Percentiles rank a stretch among this genome's conserved stretches.
Evolutionary conservation across 768 basidiomycete species (phyloP).

Genomic region (Russula virescens): DNA sequence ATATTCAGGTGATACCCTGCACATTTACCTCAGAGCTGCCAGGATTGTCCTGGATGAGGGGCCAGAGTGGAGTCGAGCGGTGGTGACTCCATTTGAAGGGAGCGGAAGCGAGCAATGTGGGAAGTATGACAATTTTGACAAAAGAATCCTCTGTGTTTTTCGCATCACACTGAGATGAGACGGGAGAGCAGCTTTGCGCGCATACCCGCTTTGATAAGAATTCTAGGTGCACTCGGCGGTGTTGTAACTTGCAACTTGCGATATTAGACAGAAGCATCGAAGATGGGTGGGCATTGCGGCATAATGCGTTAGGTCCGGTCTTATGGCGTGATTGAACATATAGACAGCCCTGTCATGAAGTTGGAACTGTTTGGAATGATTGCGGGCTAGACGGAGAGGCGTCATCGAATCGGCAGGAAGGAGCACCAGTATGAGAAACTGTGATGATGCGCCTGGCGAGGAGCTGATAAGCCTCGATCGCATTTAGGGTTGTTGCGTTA

Average conservation of each 20-base stretch:
- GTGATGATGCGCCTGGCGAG: background rate
- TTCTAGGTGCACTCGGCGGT: background rate
- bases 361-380: background rate
- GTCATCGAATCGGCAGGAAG: background rate
- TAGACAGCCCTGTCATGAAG: background rate
- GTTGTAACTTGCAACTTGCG: background rate
- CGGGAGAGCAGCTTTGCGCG: background rate
- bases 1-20: background rate
- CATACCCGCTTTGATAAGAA: background rate
- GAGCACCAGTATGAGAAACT: background rate
- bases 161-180: background rate
- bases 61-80: background rate
- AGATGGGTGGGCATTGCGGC: background rate
- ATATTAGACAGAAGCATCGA: background rate
- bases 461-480: no score
- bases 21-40: background rate
- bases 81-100: background rate
- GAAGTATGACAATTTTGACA: background rate
- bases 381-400: background rate
- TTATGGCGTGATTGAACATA: background rate
- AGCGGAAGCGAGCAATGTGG: conserved; percentile 5
- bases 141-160: background rate
- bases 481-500: background rate
- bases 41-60: background rate
- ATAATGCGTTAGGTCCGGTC: background rate